Conservation (phyloP, 2,329 filamentous ascomycete genomes). For the Sclerotinia glacialis region DNA sequence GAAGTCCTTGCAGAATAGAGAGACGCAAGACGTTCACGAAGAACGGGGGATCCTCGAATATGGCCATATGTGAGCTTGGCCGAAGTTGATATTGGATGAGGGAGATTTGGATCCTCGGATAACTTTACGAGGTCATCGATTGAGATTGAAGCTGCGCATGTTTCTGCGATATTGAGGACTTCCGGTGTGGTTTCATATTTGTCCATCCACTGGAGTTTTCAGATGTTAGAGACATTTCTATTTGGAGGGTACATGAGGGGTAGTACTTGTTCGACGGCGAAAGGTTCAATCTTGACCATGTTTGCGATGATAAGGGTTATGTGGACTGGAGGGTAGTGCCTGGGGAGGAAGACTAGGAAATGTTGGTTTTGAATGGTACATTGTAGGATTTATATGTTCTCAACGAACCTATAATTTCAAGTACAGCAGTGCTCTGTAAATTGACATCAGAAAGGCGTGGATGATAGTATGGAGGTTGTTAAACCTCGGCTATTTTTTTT, state of each 20-base stretch:
- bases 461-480: not conserved
- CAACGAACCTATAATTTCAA: conserved; percentile 25
- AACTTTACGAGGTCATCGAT: conserved; percentile 63
- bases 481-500: not conserved
- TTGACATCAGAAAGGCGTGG: conserved; percentile 4
- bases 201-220: conserved; percentile 57
- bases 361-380: conserved; percentile 22
- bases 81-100: conserved; percentile 49
- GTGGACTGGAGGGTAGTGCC: conserved; percentile 1
- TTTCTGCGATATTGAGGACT: conserved; percentile 72
- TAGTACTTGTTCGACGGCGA: conserved; percentile 65
- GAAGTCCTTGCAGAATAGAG: conserved; percentile 59
- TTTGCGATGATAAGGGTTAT: conserved; percentile 19
- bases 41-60: conserved; percentile 63
- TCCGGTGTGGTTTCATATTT: conserved; percentile 54
- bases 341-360: conserved; percentile 3
- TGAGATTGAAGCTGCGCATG: conserved; percentile 72
- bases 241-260: not conserved
- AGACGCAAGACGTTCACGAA: conserved; percentile 63
- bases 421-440: not conserved
- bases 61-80: conserved; percentile 68
- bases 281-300: conserved; percentile 60
- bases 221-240: conserved; percentile 22
- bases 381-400: conserved; percentile 17
- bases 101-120: conserved; percentile 50